A percentile compares a stretch with the other conserved stretches of the same genome.
Evolutionary conservation across 164 flowering plant species (phyloP).

Genomic region (Chimonanthus salicifolius): DNA sequence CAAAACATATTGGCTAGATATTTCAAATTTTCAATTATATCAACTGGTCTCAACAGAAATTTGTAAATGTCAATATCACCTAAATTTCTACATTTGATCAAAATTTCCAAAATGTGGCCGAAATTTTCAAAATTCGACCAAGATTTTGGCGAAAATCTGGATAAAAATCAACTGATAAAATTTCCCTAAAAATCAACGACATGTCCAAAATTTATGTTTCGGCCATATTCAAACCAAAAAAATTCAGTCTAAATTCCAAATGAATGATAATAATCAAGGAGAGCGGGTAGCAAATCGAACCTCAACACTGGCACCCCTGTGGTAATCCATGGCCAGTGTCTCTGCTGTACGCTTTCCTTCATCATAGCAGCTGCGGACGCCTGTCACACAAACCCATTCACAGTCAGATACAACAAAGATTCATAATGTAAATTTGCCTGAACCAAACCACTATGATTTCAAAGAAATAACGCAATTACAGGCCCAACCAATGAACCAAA

Average conservation of each 20-base stretch:
- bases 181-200: neutral
- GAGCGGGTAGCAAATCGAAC: constrained; percentile 18
- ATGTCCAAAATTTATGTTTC: neutral
- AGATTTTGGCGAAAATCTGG: no score
- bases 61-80: no score
- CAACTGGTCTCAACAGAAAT: no score
- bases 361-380: constrained; percentile 59
- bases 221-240: neutral
- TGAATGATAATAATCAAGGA: neutral
- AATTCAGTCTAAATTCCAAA: no score
- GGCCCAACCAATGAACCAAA: neutral
- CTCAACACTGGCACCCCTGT: constrained; percentile 66
- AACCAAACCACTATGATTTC: neutral
- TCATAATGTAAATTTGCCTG: neutral
- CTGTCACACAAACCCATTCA: constrained; percentile 35
- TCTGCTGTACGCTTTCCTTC: constrained; percentile 28
- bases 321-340: constrained; percentile 28
- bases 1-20: no score
- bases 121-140: no score
- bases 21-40: no score
- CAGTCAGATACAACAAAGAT: neutral
- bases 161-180: neutral
- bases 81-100: no score
- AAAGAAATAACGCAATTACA: neutral
- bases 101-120: neutral